Percentiles rank a stretch among this genome's conserved stretches.
Evolutionary conservation across 108 stramenopile genomes (phyloP).

Genomic region (Phaeodactylum tricornutum): DNA sequence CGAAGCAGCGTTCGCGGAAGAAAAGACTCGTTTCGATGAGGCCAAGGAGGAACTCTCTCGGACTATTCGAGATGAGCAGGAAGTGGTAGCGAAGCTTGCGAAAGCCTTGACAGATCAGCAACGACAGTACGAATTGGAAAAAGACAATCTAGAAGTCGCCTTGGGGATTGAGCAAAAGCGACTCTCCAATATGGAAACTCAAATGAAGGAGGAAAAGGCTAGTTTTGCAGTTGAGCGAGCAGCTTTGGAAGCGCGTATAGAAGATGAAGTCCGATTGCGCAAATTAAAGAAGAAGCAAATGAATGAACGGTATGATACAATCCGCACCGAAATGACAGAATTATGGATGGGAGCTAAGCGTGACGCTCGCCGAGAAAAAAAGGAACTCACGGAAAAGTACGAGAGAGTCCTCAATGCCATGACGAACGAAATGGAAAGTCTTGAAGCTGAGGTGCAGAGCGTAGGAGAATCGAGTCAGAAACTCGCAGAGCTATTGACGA

Average conservation of each 20-base stretch:
- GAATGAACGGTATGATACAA: conserved; percentile 37
- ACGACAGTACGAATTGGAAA: conserved; percentile 10
- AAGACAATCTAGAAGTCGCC: conserved; percentile 1
- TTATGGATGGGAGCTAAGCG: conserved; percentile 36
- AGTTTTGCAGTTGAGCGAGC: conserved; percentile 11
- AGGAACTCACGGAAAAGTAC: conserved; percentile 26
- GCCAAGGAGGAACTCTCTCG: conserved; percentile 12
- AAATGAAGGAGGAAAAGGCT: conserved; percentile 15
- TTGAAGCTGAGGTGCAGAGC: conserved; percentile 17
- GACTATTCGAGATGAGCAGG: conserved; percentile 5
- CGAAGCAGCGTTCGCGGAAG: conserved; percentile 3
- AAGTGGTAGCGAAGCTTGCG: conserved; percentile 3
- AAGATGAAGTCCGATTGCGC: conserved; percentile 12
- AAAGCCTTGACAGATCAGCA: conserved; percentile 11
- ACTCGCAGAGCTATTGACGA: conserved; percentile 3
- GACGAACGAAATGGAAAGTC: conserved; percentile 5
- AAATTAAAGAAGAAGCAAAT: conserved; percentile 33
- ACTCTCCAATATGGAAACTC: conserved; percentile 11
- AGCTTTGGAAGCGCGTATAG: conserved; percentile 15
- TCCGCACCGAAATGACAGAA: conserved; percentile 37
- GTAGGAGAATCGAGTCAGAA: conserved; percentile 5
- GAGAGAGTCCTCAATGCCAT: conserved; percentile 17
- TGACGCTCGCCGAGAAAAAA: conserved; percentile 28
- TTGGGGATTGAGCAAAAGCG: conserved; percentile 10
- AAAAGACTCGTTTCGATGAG: conserved; percentile 8